Evolutionary conservation across 805 yeast species (phyloP), one percentile per base, ranked within the genome.

Genomic region (Alloascoidea hylecoeti): DNA sequence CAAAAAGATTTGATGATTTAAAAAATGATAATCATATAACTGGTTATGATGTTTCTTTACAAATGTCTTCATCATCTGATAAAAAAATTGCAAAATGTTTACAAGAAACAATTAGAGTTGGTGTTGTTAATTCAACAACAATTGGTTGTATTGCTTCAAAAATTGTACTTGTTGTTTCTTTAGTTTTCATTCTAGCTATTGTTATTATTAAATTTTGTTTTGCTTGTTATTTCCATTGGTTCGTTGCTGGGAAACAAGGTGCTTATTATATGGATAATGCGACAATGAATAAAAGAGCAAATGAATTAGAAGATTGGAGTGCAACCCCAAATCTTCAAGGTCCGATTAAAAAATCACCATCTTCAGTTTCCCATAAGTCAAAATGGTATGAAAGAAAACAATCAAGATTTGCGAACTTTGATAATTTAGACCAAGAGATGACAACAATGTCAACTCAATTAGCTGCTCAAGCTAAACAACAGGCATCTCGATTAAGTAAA

Each of bases 151-250:
- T 84, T 50, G 82, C 88, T 0, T 79, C 94, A 0, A 60, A 70
- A 35, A 69, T 80, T 32, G 88, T 84, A 0, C 63, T 84, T 44
- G 66, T 69, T 46, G 62, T 75, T 3, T 77, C 94, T 1, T 66
- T 84, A 49, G 70, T 75, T 5, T 78, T 84, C 48, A 81, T 84
- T 44, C 60, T 84, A 38, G 62, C 86, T 2, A 72, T 84, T 39
- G 84, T 81, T 18, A 43, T 75, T 35, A 62, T 63, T 18, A 83
- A 82, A 55, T 84, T 84, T 46, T 41, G 77, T 4, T 66, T 82
- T 58, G 94, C 95, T 0, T 73, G 86, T 49, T 83, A 81, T 52
- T 84, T 75, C 62, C 73, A 77, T 48, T 83, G 94, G 94, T 56
- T 70, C 39, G 57, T 84, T 13, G 65, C 89, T 4, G 66, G 70